A percentile compares a stretch with the other conserved stretches of the same genome.
phyloP scores from a whole-genome alignment of 2,329 filamentous ascomycete species.

The Botrytis porri region DNA sequence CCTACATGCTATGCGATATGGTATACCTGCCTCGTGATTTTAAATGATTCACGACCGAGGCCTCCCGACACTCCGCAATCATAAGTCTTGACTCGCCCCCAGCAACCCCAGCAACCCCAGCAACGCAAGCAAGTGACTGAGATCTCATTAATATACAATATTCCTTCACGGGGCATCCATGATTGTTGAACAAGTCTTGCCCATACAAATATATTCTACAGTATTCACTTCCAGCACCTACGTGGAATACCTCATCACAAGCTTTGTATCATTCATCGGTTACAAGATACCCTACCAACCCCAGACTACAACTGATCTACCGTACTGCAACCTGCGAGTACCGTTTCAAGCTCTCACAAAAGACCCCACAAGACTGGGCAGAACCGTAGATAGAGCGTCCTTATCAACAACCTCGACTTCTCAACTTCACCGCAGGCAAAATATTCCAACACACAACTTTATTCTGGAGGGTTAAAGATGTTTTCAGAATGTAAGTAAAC shows the following conservation, averaged over 20 bases:
- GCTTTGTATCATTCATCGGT: constrained; percentile 4
- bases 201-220: not conserved
- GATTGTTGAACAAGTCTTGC: not conserved
- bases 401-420: constrained; percentile 16
- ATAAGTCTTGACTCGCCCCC: constrained; percentile 7
- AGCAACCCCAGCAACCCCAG: not conserved
- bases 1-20: not conserved
- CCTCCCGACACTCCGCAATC: not conserved
- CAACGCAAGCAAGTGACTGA: constrained; percentile 13
- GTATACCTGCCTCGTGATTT: constrained; percentile 1
- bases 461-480: constrained; percentile 29
- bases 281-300: not conserved
- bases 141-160: constrained; percentile 21
- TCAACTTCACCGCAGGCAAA: constrained; percentile 10
- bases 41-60: constrained; percentile 1
- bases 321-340: not conserved
- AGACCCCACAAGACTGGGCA: constrained; percentile 7
- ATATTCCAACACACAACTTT: not conserved
- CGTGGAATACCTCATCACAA: not conserved
- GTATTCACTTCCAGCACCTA: not conserved
- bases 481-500: constrained; percentile 38
- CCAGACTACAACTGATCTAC: constrained; percentile 3
- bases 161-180: not conserved
- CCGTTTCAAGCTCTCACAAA: not conserved
- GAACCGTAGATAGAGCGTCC: not conserved